Evolutionary conservation across 805 yeast genomes (phyloP), one percentile per base, ranked within the genome.

Genomic region (Yamadazyma tumulicola): DNA sequence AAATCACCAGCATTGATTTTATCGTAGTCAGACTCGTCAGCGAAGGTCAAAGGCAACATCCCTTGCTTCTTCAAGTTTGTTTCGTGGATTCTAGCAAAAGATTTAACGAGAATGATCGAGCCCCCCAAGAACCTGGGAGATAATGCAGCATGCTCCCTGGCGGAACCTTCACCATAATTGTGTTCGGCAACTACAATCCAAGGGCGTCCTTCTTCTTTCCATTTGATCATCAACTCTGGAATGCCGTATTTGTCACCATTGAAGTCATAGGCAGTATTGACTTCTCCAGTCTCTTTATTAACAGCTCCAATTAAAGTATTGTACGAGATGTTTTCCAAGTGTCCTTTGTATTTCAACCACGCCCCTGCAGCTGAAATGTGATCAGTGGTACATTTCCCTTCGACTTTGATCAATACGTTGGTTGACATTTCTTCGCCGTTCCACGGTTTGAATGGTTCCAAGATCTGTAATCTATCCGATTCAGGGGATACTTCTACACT

Each of bases 311-410:
- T 91, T 54, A 91, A 72, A 9, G 97, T 93, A 69, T 91, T 91
- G 67, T 93, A 76, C 7, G 96, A 85, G 48, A 91, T 93, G 67
- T 91, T 91, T 58, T 91, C 96, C 54, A 91, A 74, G 57, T 91
- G 98, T 26, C 98, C 98, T 69, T 93, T 93, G 70, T 93, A 91
- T 71, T 93, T 93, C 65, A 91, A 76, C 98, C 98, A 91, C 11
- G 82, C 94, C 55, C 98, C 98, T 29, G 98, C 98, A 34, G 97
- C 97, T 17, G 97, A 88, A 49, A 91, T 93, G 59, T 91, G 98
- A 61, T 91, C 98, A 24, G 98, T 91, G 26, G 98, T 91, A 73
- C 97, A 93, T 64, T 91, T 91, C 45, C 98, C 98, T 65, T 87
- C 91, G 29, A 93, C 97, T 66, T 91, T 91, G 55, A 91, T 64